Conservation (phyloP, 1,139 yeast genomes). For the Yamadazyma dushanensis region DNA sequence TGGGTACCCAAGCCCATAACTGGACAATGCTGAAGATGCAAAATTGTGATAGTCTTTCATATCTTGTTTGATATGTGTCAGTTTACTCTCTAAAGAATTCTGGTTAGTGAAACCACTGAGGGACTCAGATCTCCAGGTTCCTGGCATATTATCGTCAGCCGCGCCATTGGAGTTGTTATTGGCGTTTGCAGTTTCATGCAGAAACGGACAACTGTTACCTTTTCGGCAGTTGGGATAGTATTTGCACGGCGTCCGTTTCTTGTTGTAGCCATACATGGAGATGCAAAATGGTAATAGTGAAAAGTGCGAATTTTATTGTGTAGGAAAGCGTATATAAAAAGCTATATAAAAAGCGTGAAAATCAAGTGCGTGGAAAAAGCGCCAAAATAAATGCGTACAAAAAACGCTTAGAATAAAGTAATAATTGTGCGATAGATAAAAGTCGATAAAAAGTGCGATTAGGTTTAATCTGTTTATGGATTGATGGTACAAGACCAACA, state of each 20-base stretch:
- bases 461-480: not conserved
- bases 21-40: constrained; percentile 19
- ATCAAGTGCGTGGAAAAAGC: no score
- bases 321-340: no score
- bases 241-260: constrained; percentile 21
- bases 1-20: constrained; percentile 28
- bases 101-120: constrained; percentile 14
- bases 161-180: not conserved
- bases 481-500: not conserved
- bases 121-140: constrained; percentile 9
- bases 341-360: no score
- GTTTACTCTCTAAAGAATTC: constrained; percentile 12
- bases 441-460: no score
- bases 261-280: constrained; percentile 43
- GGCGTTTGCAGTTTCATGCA: constrained; percentile 10
- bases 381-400: no score
- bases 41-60: constrained; percentile 13
- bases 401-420: no score
- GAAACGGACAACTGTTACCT: constrained; percentile 17
- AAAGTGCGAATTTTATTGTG: no score
- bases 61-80: constrained; percentile 15
- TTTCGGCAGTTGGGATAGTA: constrained; percentile 20
- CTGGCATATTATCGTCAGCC: constrained; percentile 4
- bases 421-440: no score
- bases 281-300: not conserved